Base-by-base conservation (phyloP, 352 stramenopile genomes). In the Plasmopara muralis region DNA sequence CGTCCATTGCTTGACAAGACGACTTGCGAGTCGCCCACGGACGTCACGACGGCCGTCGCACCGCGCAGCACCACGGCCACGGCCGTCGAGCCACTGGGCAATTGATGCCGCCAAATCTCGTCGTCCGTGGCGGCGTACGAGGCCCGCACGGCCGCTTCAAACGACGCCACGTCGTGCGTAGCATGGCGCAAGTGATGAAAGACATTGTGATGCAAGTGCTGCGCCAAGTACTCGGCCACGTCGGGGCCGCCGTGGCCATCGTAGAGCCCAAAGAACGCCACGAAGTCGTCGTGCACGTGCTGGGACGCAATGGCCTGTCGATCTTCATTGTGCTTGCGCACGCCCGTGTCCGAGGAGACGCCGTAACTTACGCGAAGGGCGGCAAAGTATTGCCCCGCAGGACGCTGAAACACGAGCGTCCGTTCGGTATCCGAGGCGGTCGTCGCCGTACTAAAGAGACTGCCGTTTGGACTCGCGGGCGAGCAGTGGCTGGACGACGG, bases 181-280 rank as follows among this genome's bases (percentile, higher is more conserved):
- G 53, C 42, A 13, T 61, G 57, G 20, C 62, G 50, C 9, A 90
- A 57, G 6, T 76, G 60, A 20, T 70, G 63, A 42, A 85, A 85
- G 7, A 91, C 70, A n/a, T 66, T 64, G 28, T 62, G 43, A 33
- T 89, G 74, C 5, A 94, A 60, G 38, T 87, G 69, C 15, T 77
- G 40, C 7, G 73, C 58, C 38, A 94, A 41, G 34, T 85, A 84
- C 29, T 87, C 74, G 39, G 77, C 74, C 5, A 94, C 78, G 43
- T 83, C 68, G 5, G 73, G 35, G 16, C 84, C 84, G 42, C 76
- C 78, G 54, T 94, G 84, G 35, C 84, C 84, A 56, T 94, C 84
- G 56, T 88, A 94, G 0, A 94, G 57, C n/a, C 76, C 84, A 50
- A 94, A 91, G 55, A 83, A 94, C 28, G 77, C 81, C 12, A 89